A percentile compares a stretch with the other conserved stretches of the same genome.
Conservation (phyloP, 306 rosid species). For the Lupinus albus region DNA sequence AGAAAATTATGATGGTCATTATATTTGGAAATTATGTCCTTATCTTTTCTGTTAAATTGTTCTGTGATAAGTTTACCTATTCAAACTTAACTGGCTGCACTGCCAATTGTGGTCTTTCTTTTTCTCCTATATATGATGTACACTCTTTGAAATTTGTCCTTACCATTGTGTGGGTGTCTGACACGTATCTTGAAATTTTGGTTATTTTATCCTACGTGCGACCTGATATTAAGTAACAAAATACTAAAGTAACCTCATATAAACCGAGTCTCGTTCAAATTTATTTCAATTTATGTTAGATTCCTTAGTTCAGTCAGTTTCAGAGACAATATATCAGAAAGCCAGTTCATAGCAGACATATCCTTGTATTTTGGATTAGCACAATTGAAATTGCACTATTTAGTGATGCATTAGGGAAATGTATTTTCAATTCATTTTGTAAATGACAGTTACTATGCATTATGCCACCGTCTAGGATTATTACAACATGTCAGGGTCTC, state of each 20-base stretch:
- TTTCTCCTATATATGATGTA: not conserved
- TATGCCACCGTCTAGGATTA: not conserved
- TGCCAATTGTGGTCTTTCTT: slow-evolving; percentile 16
- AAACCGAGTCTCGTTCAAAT: not conserved
- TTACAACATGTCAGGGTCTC: not conserved
- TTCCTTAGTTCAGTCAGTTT: not conserved
- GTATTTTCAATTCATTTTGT: slow-evolving; percentile 4
- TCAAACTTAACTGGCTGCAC: slow-evolving; percentile 5
- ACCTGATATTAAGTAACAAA: not conserved
- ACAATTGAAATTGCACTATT: not conserved
- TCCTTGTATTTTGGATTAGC: not conserved
- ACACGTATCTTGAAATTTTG: not conserved
- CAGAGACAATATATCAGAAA: slow-evolving; percentile 4
- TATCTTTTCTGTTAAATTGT: slow-evolving; percentile 10
- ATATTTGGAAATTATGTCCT: slow-evolving; percentile 9
- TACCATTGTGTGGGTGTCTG: not conserved
- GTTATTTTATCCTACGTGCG: not conserved
- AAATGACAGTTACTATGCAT: not conserved
- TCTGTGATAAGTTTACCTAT: slow-evolving; percentile 11
- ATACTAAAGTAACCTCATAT: not conserved
- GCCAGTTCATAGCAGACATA: not conserved
- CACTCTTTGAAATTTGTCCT: not conserved
- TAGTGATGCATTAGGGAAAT: slow-evolving; percentile 16
- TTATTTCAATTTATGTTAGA: not conserved
- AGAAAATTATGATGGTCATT: slow-evolving; percentile 15